Evolutionary conservation across 2,329 filamentous ascomycete species (phyloP), one percentile per base, ranked within the genome.

Genomic region (Raffaelea arxii): DNA sequence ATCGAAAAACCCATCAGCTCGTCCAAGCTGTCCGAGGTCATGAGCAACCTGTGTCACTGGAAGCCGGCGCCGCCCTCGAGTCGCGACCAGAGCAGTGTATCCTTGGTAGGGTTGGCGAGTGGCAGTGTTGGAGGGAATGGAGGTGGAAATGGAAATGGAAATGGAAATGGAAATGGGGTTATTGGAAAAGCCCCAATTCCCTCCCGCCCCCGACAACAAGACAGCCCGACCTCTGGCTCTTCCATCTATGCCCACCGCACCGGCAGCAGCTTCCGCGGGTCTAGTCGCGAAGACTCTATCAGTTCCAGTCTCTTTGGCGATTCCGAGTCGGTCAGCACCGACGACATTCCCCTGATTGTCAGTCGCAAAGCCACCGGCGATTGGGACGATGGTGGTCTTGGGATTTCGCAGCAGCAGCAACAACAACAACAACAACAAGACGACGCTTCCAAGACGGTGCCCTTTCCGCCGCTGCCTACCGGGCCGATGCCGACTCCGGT

Each of bases 1-100:
- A 88, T 98, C 44, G 90, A 98, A 65, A 98, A 98, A 65, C 92
- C 92, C 23, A 94, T 94, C 30, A 97, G 91, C 35, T 82, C 88
- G 38, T 85, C 86, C 3, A 97, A 97, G 65, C 66, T 98, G 43
- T 88, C 82, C 1, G 90, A 98, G 58, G 87, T 92, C 1, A 72
- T 98, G 54, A 84, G 85, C 52, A 82, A 84, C 47, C 76, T 95
- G 24, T 98, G 92, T 59, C 86, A 94, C 58, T 98, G 92, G 92
- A 94, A 91, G 59, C 79, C 89, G 6, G 84, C 89, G 16, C 68
- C 70, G 2, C 70, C 76, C 1, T 59, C 71, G 25, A 63, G 21
- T 19, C 40, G 23, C 23, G 12, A n/a, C 38, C 38, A n/a, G 12
- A 6, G 6, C 22, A 24, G 22, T 16, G 21, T 4, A 11, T 5